phyloP scores from a whole-genome alignment of 306 rosid genomes.

The Quercus alba region DNA sequence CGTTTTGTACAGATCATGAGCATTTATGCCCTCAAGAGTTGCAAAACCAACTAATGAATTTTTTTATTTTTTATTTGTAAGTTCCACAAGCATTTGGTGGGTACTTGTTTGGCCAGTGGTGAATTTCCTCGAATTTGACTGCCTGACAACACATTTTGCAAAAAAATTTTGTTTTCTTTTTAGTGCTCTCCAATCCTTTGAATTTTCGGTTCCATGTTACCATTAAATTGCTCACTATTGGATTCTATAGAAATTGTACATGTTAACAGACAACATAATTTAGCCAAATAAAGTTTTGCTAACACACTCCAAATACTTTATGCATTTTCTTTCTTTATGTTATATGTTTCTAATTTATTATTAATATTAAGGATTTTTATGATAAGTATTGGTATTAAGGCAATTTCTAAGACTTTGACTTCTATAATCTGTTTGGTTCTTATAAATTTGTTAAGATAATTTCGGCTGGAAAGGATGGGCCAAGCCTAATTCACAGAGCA shows the following conservation, averaged over 20 bases:
- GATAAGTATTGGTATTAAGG: no score
- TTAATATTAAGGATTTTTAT: no score
- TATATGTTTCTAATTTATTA: no score
- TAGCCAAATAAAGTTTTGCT: background rate
- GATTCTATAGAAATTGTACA: background rate
- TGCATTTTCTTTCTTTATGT: no score
- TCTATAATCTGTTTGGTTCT: background rate
- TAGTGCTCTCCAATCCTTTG: background rate
- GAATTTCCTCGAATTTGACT: background rate
- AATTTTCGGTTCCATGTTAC: background rate
- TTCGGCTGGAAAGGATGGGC: background rate
- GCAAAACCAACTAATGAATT: background rate
- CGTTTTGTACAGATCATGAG: background rate
- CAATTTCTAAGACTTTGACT: no score
- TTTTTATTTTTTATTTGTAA: no score
- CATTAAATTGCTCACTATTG: background rate
- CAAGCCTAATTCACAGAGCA: background rate
- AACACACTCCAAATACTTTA: background rate
- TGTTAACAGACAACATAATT: background rate
- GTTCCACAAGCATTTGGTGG: no score
- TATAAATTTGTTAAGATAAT: background rate
- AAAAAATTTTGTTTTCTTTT: background rate
- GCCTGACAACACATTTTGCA: background rate
- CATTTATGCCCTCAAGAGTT: background rate
- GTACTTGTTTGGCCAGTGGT: background rate